These are phyloP conservation scores for Xylaria longipes DNA, from an alignment of 495 filamentous ascomycete genomes.

Conservation along the genomic window DNA sequence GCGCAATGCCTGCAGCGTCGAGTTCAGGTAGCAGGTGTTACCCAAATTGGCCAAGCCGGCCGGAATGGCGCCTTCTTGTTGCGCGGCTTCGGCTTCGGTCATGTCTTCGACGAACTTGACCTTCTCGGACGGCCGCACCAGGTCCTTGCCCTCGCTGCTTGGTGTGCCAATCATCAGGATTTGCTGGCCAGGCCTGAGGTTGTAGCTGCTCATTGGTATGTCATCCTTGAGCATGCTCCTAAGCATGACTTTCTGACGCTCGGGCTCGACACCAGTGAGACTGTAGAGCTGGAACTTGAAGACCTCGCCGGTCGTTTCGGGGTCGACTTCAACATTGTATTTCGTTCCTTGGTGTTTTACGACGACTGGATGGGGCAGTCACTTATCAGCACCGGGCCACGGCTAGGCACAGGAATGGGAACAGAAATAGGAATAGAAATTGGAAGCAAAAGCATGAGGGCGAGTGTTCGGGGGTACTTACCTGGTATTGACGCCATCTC, in stretches of 20 bases:
- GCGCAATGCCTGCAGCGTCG: constrained; percentile 87
- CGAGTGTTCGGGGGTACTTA: constrained; percentile 42
- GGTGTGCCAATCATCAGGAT: constrained; percentile 99
- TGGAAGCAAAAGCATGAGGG: background rate
- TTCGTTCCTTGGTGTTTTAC: constrained; percentile 95
- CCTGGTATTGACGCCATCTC: constrained; percentile 69
- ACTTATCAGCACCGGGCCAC: background rate
- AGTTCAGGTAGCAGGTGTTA: constrained; percentile 98
- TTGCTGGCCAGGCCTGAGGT: constrained; percentile 81
- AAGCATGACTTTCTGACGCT: constrained; percentile 92
- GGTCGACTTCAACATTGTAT: constrained; percentile 90
- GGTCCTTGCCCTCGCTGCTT: constrained; percentile 60
- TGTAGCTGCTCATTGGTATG: constrained; percentile 79
- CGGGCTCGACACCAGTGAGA: constrained; percentile 93
- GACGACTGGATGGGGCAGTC: constrained; percentile 64
- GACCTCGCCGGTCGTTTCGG: constrained; percentile 81
- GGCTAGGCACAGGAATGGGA: background rate
- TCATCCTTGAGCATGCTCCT: constrained; percentile 98
- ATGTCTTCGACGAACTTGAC: constrained; percentile 95
- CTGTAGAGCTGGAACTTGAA: constrained; percentile 97
- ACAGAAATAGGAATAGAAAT: background rate
- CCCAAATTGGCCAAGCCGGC: constrained; percentile 92
- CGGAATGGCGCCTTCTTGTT: constrained; percentile 80
- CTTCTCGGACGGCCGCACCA: constrained; percentile 79
- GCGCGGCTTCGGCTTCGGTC: constrained; percentile 92